phyloP scores from a whole-genome alignment of 2,329 filamentous ascomycete species.

The Aspergillus aculeatus region DNA sequence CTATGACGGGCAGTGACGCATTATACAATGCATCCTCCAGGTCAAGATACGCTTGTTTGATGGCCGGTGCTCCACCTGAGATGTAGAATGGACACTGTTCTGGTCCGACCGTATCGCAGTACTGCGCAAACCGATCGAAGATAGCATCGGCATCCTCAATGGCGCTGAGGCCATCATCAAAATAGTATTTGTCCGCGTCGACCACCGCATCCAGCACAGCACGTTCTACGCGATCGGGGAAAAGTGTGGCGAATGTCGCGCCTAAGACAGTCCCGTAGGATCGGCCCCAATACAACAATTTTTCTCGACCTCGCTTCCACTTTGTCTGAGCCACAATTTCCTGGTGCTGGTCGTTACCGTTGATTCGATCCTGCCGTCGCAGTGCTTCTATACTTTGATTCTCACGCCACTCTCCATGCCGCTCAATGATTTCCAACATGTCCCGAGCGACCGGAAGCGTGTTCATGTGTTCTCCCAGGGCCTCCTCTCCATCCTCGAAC shows the following conservation, averaged over 20 bases:
- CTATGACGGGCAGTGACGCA: conserved; percentile 29
- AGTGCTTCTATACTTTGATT: conserved; percentile 31
- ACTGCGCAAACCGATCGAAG: conserved; percentile 33
- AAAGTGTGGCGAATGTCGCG: conserved; percentile 48
- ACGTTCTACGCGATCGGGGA: conserved; percentile 39
- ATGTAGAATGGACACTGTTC: conserved; percentile 32
- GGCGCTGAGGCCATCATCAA: conserved; percentile 23
- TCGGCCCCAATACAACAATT: conserved; percentile 43
- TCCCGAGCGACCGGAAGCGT: conserved; percentile 36
- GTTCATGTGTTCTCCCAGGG: conserved; percentile 34
- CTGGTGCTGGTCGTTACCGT: conserved; percentile 22
- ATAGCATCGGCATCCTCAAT: conserved; percentile 37
- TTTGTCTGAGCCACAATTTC: conserved; percentile 25
- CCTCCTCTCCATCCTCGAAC: conserved; percentile 19
- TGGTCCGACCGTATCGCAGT: conserved; percentile 31
- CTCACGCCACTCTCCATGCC: conserved; percentile 41
- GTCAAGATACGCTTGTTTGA: conserved; percentile 25
- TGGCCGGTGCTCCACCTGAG: conserved; percentile 26
- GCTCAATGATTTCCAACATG: conserved; percentile 39
- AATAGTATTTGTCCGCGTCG: conserved; percentile 37
- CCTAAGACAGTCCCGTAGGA: conserved; percentile 50
- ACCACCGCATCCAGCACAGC: conserved; percentile 39
- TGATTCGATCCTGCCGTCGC: conserved; percentile 11
- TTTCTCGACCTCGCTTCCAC: conserved; percentile 31
- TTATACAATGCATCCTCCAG: conserved; percentile 29